These are phyloP conservation scores for Zygotorulaspora sp. DNA, from an alignment of 805 yeast species.

Conservation along the genomic window DNA sequence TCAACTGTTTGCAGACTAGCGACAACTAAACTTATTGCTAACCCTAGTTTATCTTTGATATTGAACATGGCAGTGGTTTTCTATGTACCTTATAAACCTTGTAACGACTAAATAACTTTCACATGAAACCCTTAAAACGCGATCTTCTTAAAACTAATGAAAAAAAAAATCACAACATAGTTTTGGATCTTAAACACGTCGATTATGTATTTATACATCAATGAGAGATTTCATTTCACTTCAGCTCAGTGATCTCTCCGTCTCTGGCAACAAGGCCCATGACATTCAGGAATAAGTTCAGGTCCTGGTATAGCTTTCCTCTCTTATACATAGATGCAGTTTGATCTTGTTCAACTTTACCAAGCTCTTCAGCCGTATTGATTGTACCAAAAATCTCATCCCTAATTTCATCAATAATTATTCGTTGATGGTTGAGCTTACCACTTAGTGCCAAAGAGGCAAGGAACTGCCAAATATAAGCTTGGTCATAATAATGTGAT, in stretches of 20 bases:
- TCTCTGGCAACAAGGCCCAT: conserved; percentile 94
- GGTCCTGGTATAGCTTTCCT: conserved; percentile 65
- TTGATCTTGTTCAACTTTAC: conserved; percentile 40
- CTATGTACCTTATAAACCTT: too few relatives aligned
- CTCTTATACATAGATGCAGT: conserved; percentile 37
- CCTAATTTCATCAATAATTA: conserved; percentile 89
- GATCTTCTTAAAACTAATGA: too few relatives aligned
- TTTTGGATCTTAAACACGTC: conserved; percentile 1
- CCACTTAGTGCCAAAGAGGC: conserved; percentile 93
- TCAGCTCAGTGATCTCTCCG: conserved; percentile 77
- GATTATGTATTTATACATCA: conserved; percentile 3
- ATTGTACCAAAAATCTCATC: conserved; percentile 88
- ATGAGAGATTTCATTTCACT: conserved; percentile 22
- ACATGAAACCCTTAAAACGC: too few relatives aligned
- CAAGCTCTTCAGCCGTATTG: conserved; percentile 58
- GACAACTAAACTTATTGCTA: conserved; percentile 9
- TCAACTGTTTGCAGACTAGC: conserved; percentile 5
- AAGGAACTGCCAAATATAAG: conserved; percentile 94
- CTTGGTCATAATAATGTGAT: conserved; percentile 48
- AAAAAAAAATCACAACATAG: too few relatives aligned
- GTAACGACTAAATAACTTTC: too few relatives aligned
- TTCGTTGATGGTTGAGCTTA: conserved; percentile 82
- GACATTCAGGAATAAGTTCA: conserved; percentile 89
- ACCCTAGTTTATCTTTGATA: conserved; percentile 7
- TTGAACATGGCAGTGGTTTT: too few relatives aligned